phyloP scores from a whole-genome alignment of 768 basidiomycete species.

The Suillus sp. region DNA sequence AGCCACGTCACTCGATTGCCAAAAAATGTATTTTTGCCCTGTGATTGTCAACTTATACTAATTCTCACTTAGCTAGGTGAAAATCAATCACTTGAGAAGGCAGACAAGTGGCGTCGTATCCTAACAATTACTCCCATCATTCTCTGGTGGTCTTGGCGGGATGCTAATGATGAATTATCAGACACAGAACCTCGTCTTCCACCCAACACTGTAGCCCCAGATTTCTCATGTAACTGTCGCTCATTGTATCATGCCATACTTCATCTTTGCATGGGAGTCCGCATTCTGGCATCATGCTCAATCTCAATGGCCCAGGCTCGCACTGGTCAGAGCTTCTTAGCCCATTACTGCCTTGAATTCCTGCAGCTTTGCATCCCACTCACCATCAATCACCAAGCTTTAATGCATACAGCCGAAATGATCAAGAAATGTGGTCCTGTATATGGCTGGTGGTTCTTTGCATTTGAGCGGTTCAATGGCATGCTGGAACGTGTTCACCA shows the following conservation, averaged over 20 bases:
- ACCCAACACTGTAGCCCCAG: background rate
- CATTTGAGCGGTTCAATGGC: constrained; percentile 38
- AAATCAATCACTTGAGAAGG: background rate
- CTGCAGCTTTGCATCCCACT: constrained; percentile 1
- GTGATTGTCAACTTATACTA: too few relatives aligned
- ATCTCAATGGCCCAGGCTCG: background rate
- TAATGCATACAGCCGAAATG: constrained; percentile 27
- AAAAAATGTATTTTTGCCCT: background rate
- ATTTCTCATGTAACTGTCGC: background rate
- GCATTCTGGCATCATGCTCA: background rate
- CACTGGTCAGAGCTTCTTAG: background rate
- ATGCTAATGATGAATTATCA: background rate
- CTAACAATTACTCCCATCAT: background rate
- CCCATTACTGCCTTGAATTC: background rate
- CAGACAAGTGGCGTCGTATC: background rate
- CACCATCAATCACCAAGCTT: constrained; percentile 34
- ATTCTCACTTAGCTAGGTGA: too few relatives aligned
- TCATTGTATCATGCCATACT: background rate
- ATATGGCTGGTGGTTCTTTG: constrained; percentile 39
- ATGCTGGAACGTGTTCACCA: constrained; percentile 35
- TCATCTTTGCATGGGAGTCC: background rate
- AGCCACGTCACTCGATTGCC: background rate
- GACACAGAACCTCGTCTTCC: background rate
- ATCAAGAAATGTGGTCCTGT: constrained; percentile 33
- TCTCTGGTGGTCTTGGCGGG: background rate